These are phyloP conservation scores for Xylaria sp. DNA, from an alignment of 2,329 filamentous ascomycete genomes.

Conservation along the genomic window DNA sequence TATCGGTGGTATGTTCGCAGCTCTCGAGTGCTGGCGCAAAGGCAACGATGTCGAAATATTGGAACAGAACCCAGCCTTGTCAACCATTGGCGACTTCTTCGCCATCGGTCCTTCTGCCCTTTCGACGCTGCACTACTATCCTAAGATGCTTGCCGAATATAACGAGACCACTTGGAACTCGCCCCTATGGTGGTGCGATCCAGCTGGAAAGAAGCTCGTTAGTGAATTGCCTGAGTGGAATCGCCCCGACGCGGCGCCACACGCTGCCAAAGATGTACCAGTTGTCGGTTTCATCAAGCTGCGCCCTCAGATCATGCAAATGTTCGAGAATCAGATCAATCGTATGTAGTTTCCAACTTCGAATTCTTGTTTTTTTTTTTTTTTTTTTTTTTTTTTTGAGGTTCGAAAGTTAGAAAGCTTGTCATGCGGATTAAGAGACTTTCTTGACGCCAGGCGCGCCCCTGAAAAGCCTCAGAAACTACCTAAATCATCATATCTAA, in stretches of 20 bases:
- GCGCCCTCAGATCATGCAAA: slow-evolving; percentile 21
- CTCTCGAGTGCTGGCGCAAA: slow-evolving; percentile 33
- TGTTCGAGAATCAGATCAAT: slow-evolving; percentile 30
- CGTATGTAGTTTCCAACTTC: slow-evolving; percentile 7
- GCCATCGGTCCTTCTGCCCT: slow-evolving; percentile 31
- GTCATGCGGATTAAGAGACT: not conserved
- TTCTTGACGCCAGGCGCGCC: not conserved
- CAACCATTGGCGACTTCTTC: slow-evolving; percentile 31
- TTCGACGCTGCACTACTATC: slow-evolving; percentile 32
- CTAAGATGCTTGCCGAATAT: slow-evolving; percentile 33
- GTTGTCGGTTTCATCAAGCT: slow-evolving; percentile 27
- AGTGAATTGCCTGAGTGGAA: slow-evolving; percentile 33
- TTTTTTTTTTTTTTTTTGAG: not conserved
- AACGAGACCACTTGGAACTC: slow-evolving; percentile 29
- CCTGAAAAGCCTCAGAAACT: not conserved
- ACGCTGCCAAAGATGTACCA: slow-evolving; percentile 32
- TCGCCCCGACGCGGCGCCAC: slow-evolving; percentile 23
- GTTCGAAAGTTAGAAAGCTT: not conserved
- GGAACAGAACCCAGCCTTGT: slow-evolving; percentile 25
- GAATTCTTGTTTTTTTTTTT: not conserved
- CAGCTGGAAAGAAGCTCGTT: slow-evolving; percentile 26
- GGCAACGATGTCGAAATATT: slow-evolving; percentile 32
- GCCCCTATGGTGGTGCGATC: slow-evolving; percentile 32
- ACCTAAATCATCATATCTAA: not conserved
- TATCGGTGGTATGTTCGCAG: slow-evolving; percentile 30